Evolutionary conservation across 495 filamentous ascomycete genomes (phyloP), one percentile per base, ranked within the genome.

Genomic region (Lichenothelia convexa): DNA sequence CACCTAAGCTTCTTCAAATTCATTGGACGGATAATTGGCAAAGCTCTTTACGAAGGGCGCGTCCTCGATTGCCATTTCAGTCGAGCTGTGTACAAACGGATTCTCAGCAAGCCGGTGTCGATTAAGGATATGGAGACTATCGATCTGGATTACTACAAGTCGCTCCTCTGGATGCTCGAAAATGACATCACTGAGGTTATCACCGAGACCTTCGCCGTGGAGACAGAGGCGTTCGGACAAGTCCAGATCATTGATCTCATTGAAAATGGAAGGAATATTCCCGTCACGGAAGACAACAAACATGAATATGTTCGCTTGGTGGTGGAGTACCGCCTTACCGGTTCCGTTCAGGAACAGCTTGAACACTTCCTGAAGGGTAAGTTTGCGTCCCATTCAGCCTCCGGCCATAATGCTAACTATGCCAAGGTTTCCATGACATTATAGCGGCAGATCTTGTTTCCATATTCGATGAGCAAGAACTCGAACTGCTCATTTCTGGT

Each of bases 61-160:
- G 78, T 94, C 34, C 72, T 99, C 5, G 89, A 99, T 57, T 99
- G 89, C 59, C 91, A 95, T 67, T 99, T 99, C 65, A 93, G 84
- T 57, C 72, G 89, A 49, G 89, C 91, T 5, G 91, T 99, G 34
- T 99, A 99, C 63, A 95, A 94, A 64, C 73, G 78, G 42, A 94
- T 99, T 40, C 70, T 99, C 21, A 81, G 91, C 42, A 85, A 89
- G 48, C 68, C 83, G 4, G 89, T 94, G 21, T 93, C 85, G 3
- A 79, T 95, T 56, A 99, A 95, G 64, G 89, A 99, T 45, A 95
- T 99, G 89, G 89, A 99, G 55, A 93, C 89, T 11, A 76, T 99
- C 35, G 89, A 99, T 56, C 73, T 93, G 17, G 85, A 95, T 45
- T 95, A 95, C 63, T 93, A 94, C 68, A 95, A 99, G 54, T 93